These are phyloP conservation scores for Urtica urens DNA, from an alignment of 306 rosid genomes.

Conservation along the genomic window DNA sequence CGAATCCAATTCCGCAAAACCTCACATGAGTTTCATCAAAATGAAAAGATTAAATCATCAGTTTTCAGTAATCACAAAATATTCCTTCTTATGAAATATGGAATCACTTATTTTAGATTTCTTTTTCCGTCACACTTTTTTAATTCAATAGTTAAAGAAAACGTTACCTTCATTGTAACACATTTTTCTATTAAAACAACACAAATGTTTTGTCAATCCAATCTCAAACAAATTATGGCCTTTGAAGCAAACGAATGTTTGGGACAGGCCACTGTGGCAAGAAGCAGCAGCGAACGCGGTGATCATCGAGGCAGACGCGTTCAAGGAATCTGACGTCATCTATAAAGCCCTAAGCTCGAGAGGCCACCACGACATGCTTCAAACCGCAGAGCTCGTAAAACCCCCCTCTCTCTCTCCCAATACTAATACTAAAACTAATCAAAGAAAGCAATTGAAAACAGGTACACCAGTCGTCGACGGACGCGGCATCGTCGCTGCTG, in stretches of 20 bases:
- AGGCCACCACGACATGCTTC: constrained; percentile 89
- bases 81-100: no score
- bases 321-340: constrained; percentile 92
- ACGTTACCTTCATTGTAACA: no score
- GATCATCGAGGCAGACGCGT: constrained; percentile 88
- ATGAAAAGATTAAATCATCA: no score
- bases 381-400: constrained; percentile 89
- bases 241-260: constrained; percentile 19
- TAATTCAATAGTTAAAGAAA: no score
- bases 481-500: constrained; percentile 88
- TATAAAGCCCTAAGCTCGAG: constrained; percentile 84
- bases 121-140: no score
- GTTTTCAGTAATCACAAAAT: no score
- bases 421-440: background rate
- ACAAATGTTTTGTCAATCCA: no score
- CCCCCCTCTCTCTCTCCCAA: background rate
- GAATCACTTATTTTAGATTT: no score
- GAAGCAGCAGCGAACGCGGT: constrained; percentile 91
- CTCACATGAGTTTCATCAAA: no score
- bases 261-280: constrained; percentile 73
- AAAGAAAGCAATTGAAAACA: constrained; percentile 30
- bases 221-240: background rate
- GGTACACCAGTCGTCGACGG: constrained; percentile 97
- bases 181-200: no score
- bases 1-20: no score